Conservation (phyloP, 2,329 filamentous ascomycete species). For the Penicillium sp. region DNA sequence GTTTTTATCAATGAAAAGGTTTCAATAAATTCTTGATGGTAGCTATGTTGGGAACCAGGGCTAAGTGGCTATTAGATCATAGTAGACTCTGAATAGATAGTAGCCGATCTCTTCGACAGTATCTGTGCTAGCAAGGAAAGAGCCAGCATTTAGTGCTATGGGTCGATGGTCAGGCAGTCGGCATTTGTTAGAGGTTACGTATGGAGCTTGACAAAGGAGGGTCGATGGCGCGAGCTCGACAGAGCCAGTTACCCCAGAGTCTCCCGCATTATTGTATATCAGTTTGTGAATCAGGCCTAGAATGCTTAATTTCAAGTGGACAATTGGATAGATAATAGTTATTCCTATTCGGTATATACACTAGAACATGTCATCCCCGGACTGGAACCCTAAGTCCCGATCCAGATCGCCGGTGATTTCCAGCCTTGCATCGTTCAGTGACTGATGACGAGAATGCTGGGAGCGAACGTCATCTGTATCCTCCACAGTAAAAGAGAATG, state of each 20-base stretch:
- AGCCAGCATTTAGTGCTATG: too few species aligned
- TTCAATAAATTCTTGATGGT: not conserved
- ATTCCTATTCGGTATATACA: not conserved
- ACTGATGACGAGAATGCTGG: slow-evolving; percentile 2
- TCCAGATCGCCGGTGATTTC: slow-evolving; percentile 40
- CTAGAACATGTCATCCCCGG: slow-evolving; percentile 32
- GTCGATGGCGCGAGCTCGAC: not conserved
- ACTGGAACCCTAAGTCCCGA: slow-evolving; percentile 36
- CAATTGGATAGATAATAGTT: too few species aligned
- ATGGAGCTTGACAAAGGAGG: not conserved
- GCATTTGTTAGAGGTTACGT: not conserved
- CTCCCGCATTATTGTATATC: not conserved
- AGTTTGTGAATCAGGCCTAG: not conserved
- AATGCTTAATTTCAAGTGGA: not conserved
- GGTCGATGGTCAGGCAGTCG: not conserved
- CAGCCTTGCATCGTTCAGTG: slow-evolving; percentile 11
- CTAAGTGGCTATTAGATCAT: not conserved
- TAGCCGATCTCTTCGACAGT: too few species aligned
- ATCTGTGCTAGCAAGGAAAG: too few species aligned
- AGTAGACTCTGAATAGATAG: not conserved
- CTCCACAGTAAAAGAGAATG: slow-evolving; percentile 22
- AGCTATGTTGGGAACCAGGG: not conserved
- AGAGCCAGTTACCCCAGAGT: not conserved
- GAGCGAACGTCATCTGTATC: slow-evolving; percentile 6
- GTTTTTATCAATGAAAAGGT: not conserved